Percentiles rank a stretch among this genome's conserved stretches.
Conservation (phyloP, 106 monocot species). For the Dendrobium chrysotoxum region DNA sequence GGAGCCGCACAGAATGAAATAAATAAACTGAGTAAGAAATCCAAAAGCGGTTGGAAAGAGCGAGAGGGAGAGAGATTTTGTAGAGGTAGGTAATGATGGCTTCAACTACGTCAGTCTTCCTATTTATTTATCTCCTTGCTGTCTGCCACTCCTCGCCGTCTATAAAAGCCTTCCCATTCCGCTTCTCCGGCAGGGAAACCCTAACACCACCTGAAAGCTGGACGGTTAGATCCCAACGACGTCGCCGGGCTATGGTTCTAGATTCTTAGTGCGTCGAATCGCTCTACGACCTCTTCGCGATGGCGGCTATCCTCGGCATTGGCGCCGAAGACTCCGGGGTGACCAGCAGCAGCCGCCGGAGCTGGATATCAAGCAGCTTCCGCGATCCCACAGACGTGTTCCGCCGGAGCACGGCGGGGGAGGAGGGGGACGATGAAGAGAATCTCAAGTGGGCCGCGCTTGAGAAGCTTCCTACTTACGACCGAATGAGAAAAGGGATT, state of each 20-base stretch:
- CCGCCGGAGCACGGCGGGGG: not conserved
- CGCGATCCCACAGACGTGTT: slow-evolving; percentile 14
- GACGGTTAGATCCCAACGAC: not conserved
- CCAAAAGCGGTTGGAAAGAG: not conserved
- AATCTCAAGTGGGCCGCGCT: slow-evolving; percentile 38
- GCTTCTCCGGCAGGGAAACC: not conserved
- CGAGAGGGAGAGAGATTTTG: not conserved
- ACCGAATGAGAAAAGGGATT: slow-evolving; percentile 30
- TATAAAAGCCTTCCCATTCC: not conserved
- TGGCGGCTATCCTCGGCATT: slow-evolving; percentile 6
- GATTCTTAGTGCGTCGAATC: not conserved
- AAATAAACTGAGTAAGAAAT: not conserved
- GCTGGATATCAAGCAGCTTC: slow-evolving; percentile 21
- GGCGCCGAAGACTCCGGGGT: slow-evolving; percentile 1
- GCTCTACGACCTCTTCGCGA: not conserved
- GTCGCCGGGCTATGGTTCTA: not conserved
- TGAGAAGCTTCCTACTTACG: slow-evolving; percentile 44
- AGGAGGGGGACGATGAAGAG: slow-evolving; percentile 27
- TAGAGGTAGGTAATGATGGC: too few relatives aligned
- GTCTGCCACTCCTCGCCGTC: not conserved
- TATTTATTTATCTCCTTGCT: not conserved
- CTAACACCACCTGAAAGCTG: not conserved
- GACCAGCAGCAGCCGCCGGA: slow-evolving; percentile 13
- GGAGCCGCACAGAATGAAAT: not conserved
- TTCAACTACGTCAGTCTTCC: not conserved